phyloP scores from a whole-genome alignment of 805 yeast species.

The Scheffersomyces spartinae region DNA sequence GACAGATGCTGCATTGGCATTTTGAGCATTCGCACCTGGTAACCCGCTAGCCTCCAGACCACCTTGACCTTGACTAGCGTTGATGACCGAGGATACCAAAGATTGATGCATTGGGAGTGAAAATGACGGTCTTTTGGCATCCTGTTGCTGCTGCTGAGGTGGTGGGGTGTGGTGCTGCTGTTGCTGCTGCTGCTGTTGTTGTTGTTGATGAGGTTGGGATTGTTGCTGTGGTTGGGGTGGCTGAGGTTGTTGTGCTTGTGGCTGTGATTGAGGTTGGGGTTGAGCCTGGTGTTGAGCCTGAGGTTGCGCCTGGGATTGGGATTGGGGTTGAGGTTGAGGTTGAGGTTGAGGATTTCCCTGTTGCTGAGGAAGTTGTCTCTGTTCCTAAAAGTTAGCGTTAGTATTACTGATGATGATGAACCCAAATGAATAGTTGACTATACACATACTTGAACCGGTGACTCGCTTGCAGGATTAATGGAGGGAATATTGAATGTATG shows the following conservation, averaged over 20 bases:
- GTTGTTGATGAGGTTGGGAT: conserved; percentile 8
- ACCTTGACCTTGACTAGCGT: conserved; percentile 17
- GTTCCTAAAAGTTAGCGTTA: conserved; percentile 12
- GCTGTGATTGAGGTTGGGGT: conserved; percentile 7
- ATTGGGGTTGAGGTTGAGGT: conserved; percentile 9
- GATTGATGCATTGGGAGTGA: conserved; percentile 5
- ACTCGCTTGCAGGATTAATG: conserved; percentile 25
- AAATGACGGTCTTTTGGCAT: conserved; percentile 3
- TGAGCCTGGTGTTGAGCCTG: conserved; percentile 10
- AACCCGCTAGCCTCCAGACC: conserved; percentile 10
- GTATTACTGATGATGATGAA: conserved; percentile 12
- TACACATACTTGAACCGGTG: conserved; percentile 14
- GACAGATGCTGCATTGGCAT: conserved; percentile 11
- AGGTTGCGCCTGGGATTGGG: conserved; percentile 14
- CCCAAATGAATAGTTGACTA: conserved; percentile 6
- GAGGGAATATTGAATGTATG: conserved; percentile 40
- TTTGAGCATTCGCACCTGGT: conserved; percentile 8
- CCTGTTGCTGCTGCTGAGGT: conserved; percentile 7
- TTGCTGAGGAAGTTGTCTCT: conserved; percentile 7
- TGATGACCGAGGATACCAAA: conserved; percentile 7
- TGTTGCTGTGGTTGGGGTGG: conserved; percentile 8
- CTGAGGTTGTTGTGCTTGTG: conserved; percentile 8
- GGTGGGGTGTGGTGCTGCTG: conserved; percentile 11
- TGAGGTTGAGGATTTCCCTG: conserved; percentile 8
- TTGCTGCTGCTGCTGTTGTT: conserved; percentile 6